Evolutionary conservation across 2,329 filamentous ascomycete genomes (phyloP).

Genomic region (Chaetomiaceae sp.): DNA sequence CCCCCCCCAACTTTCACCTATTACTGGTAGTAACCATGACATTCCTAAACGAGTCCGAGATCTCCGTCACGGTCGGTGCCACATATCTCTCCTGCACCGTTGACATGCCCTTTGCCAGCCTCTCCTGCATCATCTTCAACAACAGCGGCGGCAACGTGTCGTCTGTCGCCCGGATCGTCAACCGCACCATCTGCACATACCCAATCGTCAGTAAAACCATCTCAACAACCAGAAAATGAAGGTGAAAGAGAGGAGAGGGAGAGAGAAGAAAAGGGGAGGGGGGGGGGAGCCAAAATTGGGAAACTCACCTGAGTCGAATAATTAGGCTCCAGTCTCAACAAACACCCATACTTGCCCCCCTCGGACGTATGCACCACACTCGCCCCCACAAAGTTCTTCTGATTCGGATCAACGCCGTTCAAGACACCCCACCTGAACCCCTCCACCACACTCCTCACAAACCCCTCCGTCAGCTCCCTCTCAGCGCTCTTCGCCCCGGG

Average conservation of each 20-base stretch:
- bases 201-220: conserved; percentile 21
- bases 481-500: conserved; percentile 47
- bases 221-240: background rate
- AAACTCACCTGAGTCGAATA: conserved; percentile 75
- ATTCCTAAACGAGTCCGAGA: conserved; percentile 53
- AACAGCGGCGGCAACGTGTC: conserved; percentile 78
- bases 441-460: conserved; percentile 68
- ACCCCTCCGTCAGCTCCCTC: conserved; percentile 63
- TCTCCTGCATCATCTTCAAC: conserved; percentile 82
- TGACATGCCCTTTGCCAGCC: conserved; percentile 56
- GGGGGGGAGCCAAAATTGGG: no score
- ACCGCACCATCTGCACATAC: conserved; percentile 78
- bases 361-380: conserved; percentile 79
- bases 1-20: no score
- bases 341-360: conserved; percentile 87
- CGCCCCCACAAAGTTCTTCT: conserved; percentile 88
- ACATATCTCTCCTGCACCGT: conserved; percentile 38
- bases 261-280: background rate
- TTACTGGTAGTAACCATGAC: conserved; percentile 44
- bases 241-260: background rate
- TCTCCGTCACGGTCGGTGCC: conserved; percentile 45
- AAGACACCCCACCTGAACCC: conserved; percentile 89
- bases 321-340: conserved; percentile 92
- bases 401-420: conserved; percentile 82
- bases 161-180: conserved; percentile 91